These are phyloP conservation scores for Ustulina deusta DNA, from an alignment of 2,329 filamentous ascomycete species.

Conservation along the genomic window DNA sequence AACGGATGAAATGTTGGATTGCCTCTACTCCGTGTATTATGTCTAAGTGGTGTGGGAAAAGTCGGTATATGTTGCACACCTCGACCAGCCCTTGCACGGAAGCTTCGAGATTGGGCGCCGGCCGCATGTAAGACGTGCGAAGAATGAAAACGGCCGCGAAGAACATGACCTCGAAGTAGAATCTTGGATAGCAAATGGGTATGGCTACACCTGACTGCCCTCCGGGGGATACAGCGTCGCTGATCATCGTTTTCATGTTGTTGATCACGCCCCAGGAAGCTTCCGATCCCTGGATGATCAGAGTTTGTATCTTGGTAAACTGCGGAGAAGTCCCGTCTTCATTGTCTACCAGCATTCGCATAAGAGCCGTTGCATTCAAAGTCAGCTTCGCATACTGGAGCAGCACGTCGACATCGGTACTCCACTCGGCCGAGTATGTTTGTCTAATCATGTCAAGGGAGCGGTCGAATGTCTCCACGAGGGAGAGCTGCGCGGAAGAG, in stretches of 20 bases:
- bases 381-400: constrained; percentile 35
- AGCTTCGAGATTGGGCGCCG: constrained; percentile 5
- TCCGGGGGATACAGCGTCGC: not conserved
- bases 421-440: constrained; percentile 29
- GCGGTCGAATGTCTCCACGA: constrained; percentile 29
- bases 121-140: constrained; percentile 23
- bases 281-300: constrained; percentile 29
- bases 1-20: constrained; percentile 27
- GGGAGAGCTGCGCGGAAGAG: constrained; percentile 24
- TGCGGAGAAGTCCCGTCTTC: not conserved
- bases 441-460: constrained; percentile 27
- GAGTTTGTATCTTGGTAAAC: constrained; percentile 21
- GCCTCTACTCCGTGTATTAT: not conserved
- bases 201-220: not conserved
- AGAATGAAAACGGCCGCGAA: constrained; percentile 35
- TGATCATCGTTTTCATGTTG: constrained; percentile 16
- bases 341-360: constrained; percentile 13
- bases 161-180: constrained; percentile 28
- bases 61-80: constrained; percentile 23
- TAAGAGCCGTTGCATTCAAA: constrained; percentile 24
- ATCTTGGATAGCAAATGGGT: constrained; percentile 24
- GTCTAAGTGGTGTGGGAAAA: constrained; percentile 24
- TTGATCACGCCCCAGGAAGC: constrained; percentile 27
- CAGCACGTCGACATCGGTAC: constrained; percentile 27
- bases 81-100: constrained; percentile 19